Evolutionary conservation across 1,284 basidiomycete genomes (phyloP).

Genomic region (Pyrrhoderma noxium): DNA sequence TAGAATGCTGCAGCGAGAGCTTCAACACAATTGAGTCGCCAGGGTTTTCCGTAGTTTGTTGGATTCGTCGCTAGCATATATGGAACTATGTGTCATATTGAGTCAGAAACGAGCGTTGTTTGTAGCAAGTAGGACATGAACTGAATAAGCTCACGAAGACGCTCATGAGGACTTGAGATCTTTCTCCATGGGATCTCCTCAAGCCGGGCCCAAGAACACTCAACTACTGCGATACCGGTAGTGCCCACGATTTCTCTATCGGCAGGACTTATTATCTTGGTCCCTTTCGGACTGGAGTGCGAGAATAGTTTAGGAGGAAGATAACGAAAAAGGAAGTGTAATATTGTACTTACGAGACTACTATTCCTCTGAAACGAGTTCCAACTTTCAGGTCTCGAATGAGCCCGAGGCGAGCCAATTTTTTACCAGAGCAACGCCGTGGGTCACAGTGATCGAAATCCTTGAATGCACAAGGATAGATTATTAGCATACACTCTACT

Average conservation of each 20-base stretch:
- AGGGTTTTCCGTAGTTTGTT: slow-evolving; percentile 93
- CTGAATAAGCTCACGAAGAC: slow-evolving; percentile 57
- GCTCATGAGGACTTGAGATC: slow-evolving; percentile 89
- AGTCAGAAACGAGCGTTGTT: not conserved
- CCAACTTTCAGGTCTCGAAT: slow-evolving; percentile 84
- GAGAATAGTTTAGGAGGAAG: not conserved
- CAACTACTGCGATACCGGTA: slow-evolving; percentile 87
- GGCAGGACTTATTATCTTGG: slow-evolving; percentile 71
- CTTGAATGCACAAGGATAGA: slow-evolving; percentile 32
- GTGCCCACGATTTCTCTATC: slow-evolving; percentile 78
- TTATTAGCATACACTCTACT: no score
- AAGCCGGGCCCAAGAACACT: slow-evolving; percentile 94
- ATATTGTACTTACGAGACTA: slow-evolving; percentile 69
- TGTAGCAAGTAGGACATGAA: not conserved
- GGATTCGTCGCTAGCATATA: slow-evolving; percentile 91
- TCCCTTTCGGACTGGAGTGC: slow-evolving; percentile 75
- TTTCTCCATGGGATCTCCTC: slow-evolving; percentile 93
- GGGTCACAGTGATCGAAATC: slow-evolving; percentile 99
- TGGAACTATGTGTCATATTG: slow-evolving; percentile 52
- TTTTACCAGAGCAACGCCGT: slow-evolving; percentile 90
- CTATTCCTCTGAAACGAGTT: slow-evolving; percentile 83
- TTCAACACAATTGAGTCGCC: slow-evolving; percentile 87
- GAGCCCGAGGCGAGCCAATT: slow-evolving; percentile 79
- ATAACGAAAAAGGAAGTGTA: slow-evolving; percentile 1
- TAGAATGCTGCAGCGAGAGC: slow-evolving; percentile 91